phyloP scores from a whole-genome alignment of 805 yeast species.

The Lachancea lanzarotensis region DNA sequence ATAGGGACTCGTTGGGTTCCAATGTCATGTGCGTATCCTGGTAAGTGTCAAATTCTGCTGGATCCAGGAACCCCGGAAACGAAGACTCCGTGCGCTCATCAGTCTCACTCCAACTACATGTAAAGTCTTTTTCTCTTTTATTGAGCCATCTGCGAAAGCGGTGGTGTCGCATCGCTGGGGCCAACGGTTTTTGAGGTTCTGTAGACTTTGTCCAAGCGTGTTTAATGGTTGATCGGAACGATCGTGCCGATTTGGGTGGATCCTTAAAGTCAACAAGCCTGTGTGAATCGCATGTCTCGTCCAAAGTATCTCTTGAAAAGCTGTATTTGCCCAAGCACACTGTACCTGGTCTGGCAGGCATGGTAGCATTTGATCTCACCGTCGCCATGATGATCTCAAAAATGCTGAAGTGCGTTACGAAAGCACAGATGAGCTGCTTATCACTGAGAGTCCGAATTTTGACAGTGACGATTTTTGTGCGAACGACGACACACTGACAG shows the following conservation, averaged over 20 bases:
- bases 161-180: slow-evolving; percentile 3
- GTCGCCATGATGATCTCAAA: not conserved
- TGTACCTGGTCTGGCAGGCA: slow-evolving; percentile 9
- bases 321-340: slow-evolving; percentile 8
- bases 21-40: not conserved
- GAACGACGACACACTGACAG: too few relatives aligned
- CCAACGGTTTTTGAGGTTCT: not conserved
- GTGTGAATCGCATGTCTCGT: not conserved
- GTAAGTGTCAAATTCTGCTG: not conserved
- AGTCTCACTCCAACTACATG: slow-evolving; percentile 4
- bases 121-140: not conserved
- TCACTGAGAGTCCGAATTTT: too few relatives aligned
- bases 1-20: not conserved
- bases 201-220: not conserved
- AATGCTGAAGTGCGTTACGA: too few relatives aligned
- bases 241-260: slow-evolving; percentile 3
- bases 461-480: too few relatives aligned
- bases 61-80: not conserved
- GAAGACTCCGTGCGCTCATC: not conserved
- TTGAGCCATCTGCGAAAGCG: slow-evolving; percentile 7
- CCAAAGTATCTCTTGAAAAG: slow-evolving; percentile 6
- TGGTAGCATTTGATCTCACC: not conserved
- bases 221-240: slow-evolving; percentile 1
- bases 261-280: not conserved
- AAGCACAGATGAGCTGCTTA: too few relatives aligned